These are phyloP conservation scores for Monosporascus ibericus DNA, from an alignment of 2,329 filamentous ascomycete genomes.

Conservation along the genomic window DNA sequence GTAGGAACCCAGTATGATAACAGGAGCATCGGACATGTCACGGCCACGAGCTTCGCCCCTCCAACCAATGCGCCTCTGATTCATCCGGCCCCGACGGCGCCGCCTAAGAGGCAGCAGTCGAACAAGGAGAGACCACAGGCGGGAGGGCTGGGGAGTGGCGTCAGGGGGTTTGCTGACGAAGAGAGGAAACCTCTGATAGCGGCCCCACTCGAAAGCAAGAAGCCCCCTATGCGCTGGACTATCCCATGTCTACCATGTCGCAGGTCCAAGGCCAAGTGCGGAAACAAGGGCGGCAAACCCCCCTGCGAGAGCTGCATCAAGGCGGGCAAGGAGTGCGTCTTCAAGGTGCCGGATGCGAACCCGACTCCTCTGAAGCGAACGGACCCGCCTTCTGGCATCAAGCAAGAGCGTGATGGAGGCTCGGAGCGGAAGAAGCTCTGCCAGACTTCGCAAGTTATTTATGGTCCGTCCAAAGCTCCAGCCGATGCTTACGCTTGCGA, in stretches of 20 bases:
- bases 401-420: conserved; percentile 35
- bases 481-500: too few relatives aligned
- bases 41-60: conserved; percentile 23
- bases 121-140: conserved; percentile 17
- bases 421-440: conserved; percentile 45
- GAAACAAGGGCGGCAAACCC: conserved; percentile 67
- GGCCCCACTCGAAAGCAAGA: conserved; percentile 32
- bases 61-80: conserved; percentile 20
- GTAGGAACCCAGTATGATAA: too few relatives aligned
- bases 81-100: conserved; percentile 19
- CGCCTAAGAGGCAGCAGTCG: conserved; percentile 19
- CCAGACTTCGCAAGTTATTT: too few relatives aligned
- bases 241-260: conserved; percentile 74
- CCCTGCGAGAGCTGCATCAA: conserved; percentile 71
- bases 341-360: conserved; percentile 55
- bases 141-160: conserved; percentile 15
- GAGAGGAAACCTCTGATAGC: conserved; percentile 29
- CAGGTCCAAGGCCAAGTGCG: conserved; percentile 80
- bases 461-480: too few relatives aligned
- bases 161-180: conserved; percentile 20
- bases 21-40: too few relatives aligned
- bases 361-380: conserved; percentile 35
- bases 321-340: conserved; percentile 59
- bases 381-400: conserved; percentile 30
- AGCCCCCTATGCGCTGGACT: conserved; percentile 62